phyloP scores from a whole-genome alignment of 345 rosid species.

The Syzygium jambos region DNA sequence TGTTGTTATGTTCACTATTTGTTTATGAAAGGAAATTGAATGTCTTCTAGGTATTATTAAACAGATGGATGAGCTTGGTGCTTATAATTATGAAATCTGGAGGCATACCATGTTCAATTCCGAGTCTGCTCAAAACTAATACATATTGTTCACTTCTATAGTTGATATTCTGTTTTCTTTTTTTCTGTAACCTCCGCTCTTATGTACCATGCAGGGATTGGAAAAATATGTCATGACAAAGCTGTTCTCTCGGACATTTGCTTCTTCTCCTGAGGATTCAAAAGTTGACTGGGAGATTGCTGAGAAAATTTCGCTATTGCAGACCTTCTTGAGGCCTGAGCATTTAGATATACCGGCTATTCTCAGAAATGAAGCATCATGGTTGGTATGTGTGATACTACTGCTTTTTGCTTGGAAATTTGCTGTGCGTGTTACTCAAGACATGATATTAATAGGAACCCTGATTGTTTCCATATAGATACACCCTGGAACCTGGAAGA shows the following conservation, averaged over 20 bases:
- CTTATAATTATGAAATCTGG: neutral
- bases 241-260: constrained; percentile 34
- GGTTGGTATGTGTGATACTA: constrained; percentile 36
- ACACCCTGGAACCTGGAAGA: neutral
- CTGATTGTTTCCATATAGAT: neutral
- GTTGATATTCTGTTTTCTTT: neutral
- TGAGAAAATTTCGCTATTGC: constrained; percentile 35
- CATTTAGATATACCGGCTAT: constrained; percentile 47
- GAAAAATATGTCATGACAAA: constrained; percentile 59
- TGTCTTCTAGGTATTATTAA: neutral
- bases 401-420: neutral
- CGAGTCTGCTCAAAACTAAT: neutral
- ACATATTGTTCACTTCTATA: neutral
- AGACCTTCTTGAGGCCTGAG: constrained; percentile 47
- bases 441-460: neutral
- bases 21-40: neutral
- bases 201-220: constrained; percentile 27
- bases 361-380: constrained; percentile 46
- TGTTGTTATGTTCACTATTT: neutral
- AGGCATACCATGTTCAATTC: neutral
- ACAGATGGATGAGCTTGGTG: neutral
- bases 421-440: neutral
- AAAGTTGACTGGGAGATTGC: constrained; percentile 33
- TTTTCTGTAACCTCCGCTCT: neutral
- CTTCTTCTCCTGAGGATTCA: constrained; percentile 33